phyloP scores from a whole-genome alignment of 306 rosid genomes.

The Pachyrhizus erosus region DNA sequence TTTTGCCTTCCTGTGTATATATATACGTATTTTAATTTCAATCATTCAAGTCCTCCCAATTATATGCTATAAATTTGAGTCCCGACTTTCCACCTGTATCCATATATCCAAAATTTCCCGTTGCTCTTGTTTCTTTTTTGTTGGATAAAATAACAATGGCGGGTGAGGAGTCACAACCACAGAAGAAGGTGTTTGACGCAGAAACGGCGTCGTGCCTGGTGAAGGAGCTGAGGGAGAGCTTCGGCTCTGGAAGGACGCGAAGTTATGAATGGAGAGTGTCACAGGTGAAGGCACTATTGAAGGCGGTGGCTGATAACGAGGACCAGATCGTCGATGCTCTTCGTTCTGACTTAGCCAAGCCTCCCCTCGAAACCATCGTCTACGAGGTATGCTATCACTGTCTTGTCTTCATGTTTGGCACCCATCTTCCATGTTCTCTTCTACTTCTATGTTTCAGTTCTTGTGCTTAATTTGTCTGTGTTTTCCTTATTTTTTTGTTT shows the following conservation, averaged over 20 bases:
- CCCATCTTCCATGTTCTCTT: neutral
- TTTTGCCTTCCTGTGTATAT: too few relatives aligned
- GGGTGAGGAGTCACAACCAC: neutral
- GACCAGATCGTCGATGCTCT: conserved; percentile 48
- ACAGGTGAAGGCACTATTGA: conserved; percentile 50
- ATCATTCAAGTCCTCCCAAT: too few relatives aligned
- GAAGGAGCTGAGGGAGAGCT: conserved; percentile 44
- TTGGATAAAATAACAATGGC: conserved; percentile 26
- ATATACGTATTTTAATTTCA: too few relatives aligned
- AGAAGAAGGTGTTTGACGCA: conserved; percentile 40
- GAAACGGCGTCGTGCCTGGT: conserved; percentile 43
- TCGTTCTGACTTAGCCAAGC: conserved; percentile 53
- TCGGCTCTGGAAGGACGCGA: conserved; percentile 41
- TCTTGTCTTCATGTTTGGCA: neutral
- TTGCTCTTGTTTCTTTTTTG: neutral
- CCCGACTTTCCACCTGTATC: neutral
- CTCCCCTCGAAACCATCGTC: conserved; percentile 60
- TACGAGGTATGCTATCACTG: conserved; percentile 60
- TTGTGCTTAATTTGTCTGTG: too few relatives aligned
- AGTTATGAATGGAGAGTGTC: conserved; percentile 57
- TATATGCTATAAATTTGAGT: neutral
- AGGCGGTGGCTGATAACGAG: conserved; percentile 39
- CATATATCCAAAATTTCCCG: neutral
- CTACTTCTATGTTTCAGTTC: neutral
- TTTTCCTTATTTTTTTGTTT: too few relatives aligned